Percentiles rank a stretch among this genome's conserved stretches.
These are phyloP conservation scores for Schwanniomyces sp. DNA, from an alignment of 805 yeast genomes.

Conservation along the genomic window DNA sequence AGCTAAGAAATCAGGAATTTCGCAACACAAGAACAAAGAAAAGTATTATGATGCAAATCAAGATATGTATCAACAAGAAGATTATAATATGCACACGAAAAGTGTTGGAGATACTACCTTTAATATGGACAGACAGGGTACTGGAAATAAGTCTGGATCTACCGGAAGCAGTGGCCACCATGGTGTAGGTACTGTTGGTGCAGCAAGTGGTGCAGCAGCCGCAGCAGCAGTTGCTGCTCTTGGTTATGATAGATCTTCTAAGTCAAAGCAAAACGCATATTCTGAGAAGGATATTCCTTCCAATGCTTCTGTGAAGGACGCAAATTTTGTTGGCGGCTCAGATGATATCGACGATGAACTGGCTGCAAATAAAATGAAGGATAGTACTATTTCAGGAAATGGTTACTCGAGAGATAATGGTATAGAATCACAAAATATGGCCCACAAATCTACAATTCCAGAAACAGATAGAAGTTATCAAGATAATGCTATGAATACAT, in stretches of 20 bases:
- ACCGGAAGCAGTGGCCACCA: constrained; percentile 2
- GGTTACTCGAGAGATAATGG: background rate
- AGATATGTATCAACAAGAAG: background rate
- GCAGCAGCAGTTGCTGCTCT: constrained; percentile 10
- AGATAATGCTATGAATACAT: background rate
- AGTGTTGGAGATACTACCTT: constrained; percentile 1
- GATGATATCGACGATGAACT: background rate
- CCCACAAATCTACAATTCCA: background rate
- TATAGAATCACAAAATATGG: background rate
- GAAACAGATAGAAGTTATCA: background rate
- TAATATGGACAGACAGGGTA: constrained; percentile 25
- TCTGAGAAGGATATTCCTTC: background rate
- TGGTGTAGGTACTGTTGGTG: constrained; percentile 4
- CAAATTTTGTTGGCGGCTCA: constrained; percentile 3
- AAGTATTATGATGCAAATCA: background rate
- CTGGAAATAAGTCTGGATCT: constrained; percentile 28
- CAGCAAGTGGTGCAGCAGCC: constrained; percentile 8
- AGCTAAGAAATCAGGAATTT: background rate
- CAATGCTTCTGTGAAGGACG: background rate
- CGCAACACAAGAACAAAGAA: background rate
- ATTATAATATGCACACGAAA: background rate
- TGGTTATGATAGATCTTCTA: constrained; percentile 1
- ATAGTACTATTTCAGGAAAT: background rate
- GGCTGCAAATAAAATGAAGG: background rate
- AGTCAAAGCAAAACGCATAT: background rate